These are phyloP conservation scores for Gynostemma pentaphyllum DNA, from an alignment of 306 rosid species.

Conservation along the genomic window DNA sequence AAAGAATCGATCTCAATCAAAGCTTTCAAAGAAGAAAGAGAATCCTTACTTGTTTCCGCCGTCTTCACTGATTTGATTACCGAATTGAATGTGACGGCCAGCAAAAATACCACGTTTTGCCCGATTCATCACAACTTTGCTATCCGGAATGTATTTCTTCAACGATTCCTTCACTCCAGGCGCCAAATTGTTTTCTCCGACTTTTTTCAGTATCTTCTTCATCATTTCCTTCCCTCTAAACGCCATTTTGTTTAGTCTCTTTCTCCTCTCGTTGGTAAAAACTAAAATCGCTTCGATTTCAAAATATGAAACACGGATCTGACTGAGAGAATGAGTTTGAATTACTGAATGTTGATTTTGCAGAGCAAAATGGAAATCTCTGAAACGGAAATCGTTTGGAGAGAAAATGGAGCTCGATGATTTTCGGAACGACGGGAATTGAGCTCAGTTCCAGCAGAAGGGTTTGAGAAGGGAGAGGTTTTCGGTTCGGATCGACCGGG, in stretches of 20 bases:
- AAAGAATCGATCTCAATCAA: neutral
- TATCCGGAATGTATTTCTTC: conserved; percentile 52
- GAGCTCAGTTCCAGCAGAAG: too few relatives aligned
- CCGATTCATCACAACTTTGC: conserved; percentile 66
- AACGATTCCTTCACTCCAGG: conserved; percentile 51
- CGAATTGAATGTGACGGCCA: conserved; percentile 81
- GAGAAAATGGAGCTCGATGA: too few relatives aligned
- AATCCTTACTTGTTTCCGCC: conserved; percentile 81
- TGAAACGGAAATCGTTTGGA: too few relatives aligned
- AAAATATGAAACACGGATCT: too few relatives aligned
- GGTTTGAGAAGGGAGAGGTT: too few relatives aligned
- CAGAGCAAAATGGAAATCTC: too few relatives aligned
- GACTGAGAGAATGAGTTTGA: too few relatives aligned
- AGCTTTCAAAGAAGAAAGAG: neutral
- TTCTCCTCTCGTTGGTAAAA: neutral
- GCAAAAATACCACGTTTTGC: conserved; percentile 89
- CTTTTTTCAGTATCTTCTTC: conserved; percentile 58
- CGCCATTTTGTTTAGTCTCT: conserved; percentile 50
- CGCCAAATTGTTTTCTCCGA: conserved; percentile 57
- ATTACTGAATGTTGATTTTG: too few relatives aligned
- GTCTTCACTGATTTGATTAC: conserved; percentile 78
- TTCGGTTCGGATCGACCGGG: too few relatives aligned
- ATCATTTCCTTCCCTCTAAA: conserved; percentile 71
- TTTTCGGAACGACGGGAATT: too few relatives aligned
- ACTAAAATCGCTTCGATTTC: too few relatives aligned